Evolutionary conservation across 768 basidiomycete species (phyloP), one percentile per base, ranked within the genome.

Genomic region (Pilatotrama ljubarskyi): DNA sequence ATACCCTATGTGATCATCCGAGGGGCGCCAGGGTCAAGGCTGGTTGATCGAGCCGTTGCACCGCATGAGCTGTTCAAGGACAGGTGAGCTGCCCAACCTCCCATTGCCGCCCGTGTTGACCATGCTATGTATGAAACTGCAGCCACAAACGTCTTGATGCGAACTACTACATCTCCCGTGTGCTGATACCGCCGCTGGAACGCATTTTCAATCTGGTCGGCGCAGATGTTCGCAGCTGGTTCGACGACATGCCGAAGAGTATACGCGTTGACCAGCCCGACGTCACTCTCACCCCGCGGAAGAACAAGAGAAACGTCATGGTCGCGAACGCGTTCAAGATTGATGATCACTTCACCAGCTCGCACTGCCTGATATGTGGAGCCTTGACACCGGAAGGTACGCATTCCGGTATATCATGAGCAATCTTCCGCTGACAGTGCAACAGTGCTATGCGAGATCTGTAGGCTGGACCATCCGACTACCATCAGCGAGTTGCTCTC

Each of bases 161-260:
- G 5, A 71, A 79, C 11, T 97, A 98, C 72, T 98, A 99, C 72
- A 95, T 99, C 67, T 82, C 83, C 0, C 79, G 84, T 44, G 86
- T 95, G 15, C 79, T 98, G 46, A 93, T 98, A 43, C 93, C 93
- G 9, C 94, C 96, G 0, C 71, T 99, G 63, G 90, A 91, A 59
- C 84, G 97, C 46, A 84, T 99, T 44, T 93, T 98, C 78, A 93
- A 89, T 65, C 84, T 98, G 22, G 80, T 95, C 35, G 95, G 96
- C 15, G 93, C 89, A 9, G 90, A 97, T 69, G 87, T 96, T 25
- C 81, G 82, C 52, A 77, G 80, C 42, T 98, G 96, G 96, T 98
- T 85, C 68, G 80, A 88, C 49, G 86, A 88, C 26, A 94, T 95
- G 93, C 91, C 93, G 1, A 86, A 85, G 70, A 75, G 77, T 40